phyloP scores from a whole-genome alignment of 495 filamentous ascomycete genomes.

The Jackrogersella multiformis region DNA sequence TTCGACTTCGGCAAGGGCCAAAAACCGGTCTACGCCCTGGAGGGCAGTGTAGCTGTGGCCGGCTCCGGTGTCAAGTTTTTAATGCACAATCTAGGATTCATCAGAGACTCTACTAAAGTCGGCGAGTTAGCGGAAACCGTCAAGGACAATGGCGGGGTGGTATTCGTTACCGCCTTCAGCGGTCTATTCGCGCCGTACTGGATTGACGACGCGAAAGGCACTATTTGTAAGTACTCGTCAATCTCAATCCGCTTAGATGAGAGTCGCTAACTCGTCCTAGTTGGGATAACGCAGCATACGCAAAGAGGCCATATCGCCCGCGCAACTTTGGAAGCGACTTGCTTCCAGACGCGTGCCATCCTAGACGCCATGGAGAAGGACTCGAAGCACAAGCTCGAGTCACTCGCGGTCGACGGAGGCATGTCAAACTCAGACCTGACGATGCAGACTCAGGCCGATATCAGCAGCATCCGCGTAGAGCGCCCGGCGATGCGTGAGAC shows the following conservation, averaged over 20 bases:
- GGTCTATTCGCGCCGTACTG: slow-evolving; percentile 98
- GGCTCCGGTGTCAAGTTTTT: slow-evolving; percentile 91
- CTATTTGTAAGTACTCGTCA: slow-evolving; percentile 71
- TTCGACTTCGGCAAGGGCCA: slow-evolving; percentile 79
- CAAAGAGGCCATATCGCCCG: slow-evolving; percentile 90
- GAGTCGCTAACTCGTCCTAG: slow-evolving; percentile 48
- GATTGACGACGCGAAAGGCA: slow-evolving; percentile 96
- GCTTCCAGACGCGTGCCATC: slow-evolving; percentile 95
- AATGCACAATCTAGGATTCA: slow-evolving; percentile 88
- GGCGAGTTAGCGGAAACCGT: slow-evolving; percentile 83
- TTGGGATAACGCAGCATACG: slow-evolving; percentile 93
- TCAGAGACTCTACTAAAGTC: slow-evolving; percentile 79
- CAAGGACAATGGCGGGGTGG: slow-evolving; percentile 87
- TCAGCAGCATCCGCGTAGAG: slow-evolving; percentile 87
- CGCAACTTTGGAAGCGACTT: slow-evolving; percentile 93
- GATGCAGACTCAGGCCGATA: slow-evolving; percentile 97
- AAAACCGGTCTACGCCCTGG: slow-evolving; percentile 87
- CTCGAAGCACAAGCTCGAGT: slow-evolving; percentile 76
- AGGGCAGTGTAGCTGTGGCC: slow-evolving; percentile 91
- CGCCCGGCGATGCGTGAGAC: slow-evolving; percentile 93
- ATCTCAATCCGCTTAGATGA: background rate
- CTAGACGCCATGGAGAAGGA: slow-evolving; percentile 95
- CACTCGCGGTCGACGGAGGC: slow-evolving; percentile 90
- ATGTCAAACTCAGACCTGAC: slow-evolving; percentile 93
- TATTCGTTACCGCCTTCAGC: slow-evolving; percentile 96